Evolutionary conservation across 2,329 filamentous ascomycete genomes (phyloP), one percentile per base, ranked within the genome.

Genomic region (Thielaviopsis punctulata): DNA sequence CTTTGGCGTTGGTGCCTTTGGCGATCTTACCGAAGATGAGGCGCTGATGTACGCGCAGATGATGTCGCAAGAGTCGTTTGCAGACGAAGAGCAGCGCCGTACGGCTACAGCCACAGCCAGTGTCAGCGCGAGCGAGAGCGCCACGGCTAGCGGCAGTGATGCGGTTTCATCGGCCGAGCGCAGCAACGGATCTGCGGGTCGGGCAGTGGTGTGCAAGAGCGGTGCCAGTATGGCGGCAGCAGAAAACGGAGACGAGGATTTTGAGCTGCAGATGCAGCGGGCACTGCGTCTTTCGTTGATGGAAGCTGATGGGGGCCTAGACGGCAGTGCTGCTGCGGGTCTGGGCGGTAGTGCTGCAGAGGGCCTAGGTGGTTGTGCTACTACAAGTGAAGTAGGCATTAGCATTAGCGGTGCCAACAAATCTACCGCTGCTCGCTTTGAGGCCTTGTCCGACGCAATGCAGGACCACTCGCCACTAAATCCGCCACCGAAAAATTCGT

Each of bases 1-100:
- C 33, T 98, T 95, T 60, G 92, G 92, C 5, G 79, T 92, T 2
- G 86, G 88, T 30, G 64, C 65, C 0, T 67, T 95, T 1, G 76
- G 71, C 2, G 78, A 79, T 24, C 62, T 84, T 56, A 82, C 72
- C 1, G 80, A 84, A 57, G 78, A 82, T 59, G 80, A 84, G 60
- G 75, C 79, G 18, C 57, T 84, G 19, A 70, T 68, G 30, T 84
- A 83, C 58, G 79, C 78, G 0, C 76, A 80, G 61, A 77, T 84
- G 70, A 68, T 84, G 6, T 83, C 79, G 0, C 71, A 79, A 56
- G 79, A 84, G 60, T 65, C 74, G 0, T 79, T 75, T 54, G 63
- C 70, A 36, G 59, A 66, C n/a, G 77, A 82, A 24, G 73, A 79
- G 63, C 71, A 75, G 58, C 72, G 72, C 4, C 72, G 76, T 5